These are phyloP conservation scores for Bacterosira constricta DNA, from an alignment of 108 stramenopile genomes.

Conservation along the genomic window DNA sequence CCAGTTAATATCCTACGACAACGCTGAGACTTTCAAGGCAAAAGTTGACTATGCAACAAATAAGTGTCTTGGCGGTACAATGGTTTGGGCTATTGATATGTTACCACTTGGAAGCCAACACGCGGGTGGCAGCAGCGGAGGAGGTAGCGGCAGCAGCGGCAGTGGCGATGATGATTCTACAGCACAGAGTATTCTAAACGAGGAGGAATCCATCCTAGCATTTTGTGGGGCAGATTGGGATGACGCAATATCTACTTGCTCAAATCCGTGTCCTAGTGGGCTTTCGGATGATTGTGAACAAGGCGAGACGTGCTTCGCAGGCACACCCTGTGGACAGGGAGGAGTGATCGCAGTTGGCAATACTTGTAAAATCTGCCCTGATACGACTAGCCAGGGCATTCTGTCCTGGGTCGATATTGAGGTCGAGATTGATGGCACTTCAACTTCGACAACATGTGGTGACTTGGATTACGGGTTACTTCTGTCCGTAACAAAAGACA, in stretches of 20 bases:
- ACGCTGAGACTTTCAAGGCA: conserved; percentile 38
- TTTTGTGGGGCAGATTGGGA: conserved; percentile 51
- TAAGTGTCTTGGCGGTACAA: conserved; percentile 44
- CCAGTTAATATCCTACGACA: conserved; percentile 51
- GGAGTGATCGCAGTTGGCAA: conserved; percentile 11
- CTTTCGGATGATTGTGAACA: conserved; percentile 37
- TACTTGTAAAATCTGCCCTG: conserved; percentile 49
- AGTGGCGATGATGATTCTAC: neutral
- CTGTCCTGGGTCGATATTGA: conserved; percentile 43
- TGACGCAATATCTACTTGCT: conserved; percentile 27
- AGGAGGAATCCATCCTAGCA: conserved; percentile 18
- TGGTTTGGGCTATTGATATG: conserved; percentile 52
- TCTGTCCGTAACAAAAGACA: conserved; percentile 26
- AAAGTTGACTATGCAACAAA: conserved; percentile 47
- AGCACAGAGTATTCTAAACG: conserved; percentile 20
- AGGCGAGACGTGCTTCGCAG: conserved; percentile 46
- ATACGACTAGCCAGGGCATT: conserved; percentile 38
- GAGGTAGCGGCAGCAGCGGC: neutral
- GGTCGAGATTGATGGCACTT: conserved; percentile 41
- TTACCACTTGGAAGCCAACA: conserved; percentile 23
- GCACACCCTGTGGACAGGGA: conserved; percentile 39
- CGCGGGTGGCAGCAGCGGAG: neutral
- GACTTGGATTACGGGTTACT: conserved; percentile 39
- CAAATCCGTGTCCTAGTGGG: conserved; percentile 40
- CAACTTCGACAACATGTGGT: conserved; percentile 38